phyloP scores from a whole-genome alignment of 176 grass and related monocot genomes.

The Cocos nucifera region DNA sequence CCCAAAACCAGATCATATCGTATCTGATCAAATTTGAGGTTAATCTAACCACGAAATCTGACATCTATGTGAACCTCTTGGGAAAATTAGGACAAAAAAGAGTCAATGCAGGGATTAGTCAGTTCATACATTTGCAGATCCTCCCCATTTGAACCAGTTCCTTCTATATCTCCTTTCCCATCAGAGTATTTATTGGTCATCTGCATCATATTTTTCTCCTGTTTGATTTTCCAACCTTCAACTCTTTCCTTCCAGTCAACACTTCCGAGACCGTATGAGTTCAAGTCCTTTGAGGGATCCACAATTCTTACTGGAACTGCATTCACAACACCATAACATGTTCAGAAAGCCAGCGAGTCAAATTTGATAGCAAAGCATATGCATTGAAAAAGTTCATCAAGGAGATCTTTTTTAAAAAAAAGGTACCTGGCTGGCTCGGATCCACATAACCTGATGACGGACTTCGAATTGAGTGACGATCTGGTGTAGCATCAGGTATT shows the following conservation, averaged over 20 bases:
- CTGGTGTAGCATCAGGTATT: constrained; percentile 88
- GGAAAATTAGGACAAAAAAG: neutral
- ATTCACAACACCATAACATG: constrained; percentile 29
- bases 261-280: constrained; percentile 80
- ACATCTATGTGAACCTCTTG: too few relatives aligned
- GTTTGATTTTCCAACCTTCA: constrained; percentile 92
- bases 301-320: constrained; percentile 99
- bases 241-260: constrained; percentile 99
- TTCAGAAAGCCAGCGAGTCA: neutral
- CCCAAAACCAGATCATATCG: too few relatives aligned
- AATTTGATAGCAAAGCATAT: too few relatives aligned
- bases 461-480: constrained; percentile 94
- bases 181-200: constrained; percentile 83
- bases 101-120: neutral
- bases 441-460: constrained; percentile 88
- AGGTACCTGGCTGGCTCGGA: constrained; percentile 87
- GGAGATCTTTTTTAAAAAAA: neutral
- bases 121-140: constrained; percentile 85
- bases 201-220: constrained; percentile 94
- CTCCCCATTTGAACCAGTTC: constrained; percentile 97
- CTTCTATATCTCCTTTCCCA: constrained; percentile 92
- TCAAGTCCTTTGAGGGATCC: constrained; percentile 96
- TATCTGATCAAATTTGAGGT: too few relatives aligned
- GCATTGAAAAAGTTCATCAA: too few relatives aligned
- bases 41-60: too few relatives aligned